These are phyloP conservation scores for Rostrohypoxylon terebratum DNA, from an alignment of 495 filamentous ascomycete genomes.

Conservation along the genomic window DNA sequence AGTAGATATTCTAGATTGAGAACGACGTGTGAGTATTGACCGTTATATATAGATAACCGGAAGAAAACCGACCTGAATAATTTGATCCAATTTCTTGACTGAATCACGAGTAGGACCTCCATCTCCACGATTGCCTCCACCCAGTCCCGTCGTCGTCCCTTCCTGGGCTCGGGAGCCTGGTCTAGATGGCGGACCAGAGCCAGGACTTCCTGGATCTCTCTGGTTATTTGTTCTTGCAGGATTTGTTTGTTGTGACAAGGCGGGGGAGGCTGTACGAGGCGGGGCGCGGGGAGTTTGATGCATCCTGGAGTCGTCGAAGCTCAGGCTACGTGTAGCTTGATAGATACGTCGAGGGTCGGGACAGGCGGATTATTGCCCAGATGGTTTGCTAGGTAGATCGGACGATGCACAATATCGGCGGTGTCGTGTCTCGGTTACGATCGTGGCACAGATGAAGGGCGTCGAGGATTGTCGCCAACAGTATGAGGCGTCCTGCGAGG, in stretches of 20 bases:
- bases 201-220: conserved; percentile 67
- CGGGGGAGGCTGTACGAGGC: conserved; percentile 72
- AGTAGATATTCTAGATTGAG: conserved; percentile 80
- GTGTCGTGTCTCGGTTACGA: conserved; percentile 22
- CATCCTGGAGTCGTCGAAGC: conserved; percentile 62
- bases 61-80: conserved; percentile 77
- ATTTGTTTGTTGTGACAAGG: conserved; percentile 73
- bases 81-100: conserved; percentile 84
- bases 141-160: conserved; percentile 52
- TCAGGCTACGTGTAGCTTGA: conserved; percentile 25
- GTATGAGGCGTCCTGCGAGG: conserved; percentile 28
- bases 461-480: conserved; percentile 18
- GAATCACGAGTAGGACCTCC: conserved; percentile 68
- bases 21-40: conserved; percentile 13
- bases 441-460: conserved; percentile 21
- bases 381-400: conserved; percentile 15
- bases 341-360: conserved; percentile 5
- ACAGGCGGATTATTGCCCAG: background rate
- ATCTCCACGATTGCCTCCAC: conserved; percentile 60
- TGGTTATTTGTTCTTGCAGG: conserved; percentile 76
- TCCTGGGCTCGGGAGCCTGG: conserved; percentile 55
- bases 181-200: conserved; percentile 51
- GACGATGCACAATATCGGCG: conserved; percentile 29
- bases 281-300: conserved; percentile 86
- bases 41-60: background rate